Percentiles rank a stretch among this genome's conserved stretches.
Conservation (phyloP, 2,329 filamentous ascomycete genomes). For the Thelonectria rubi region DNA sequence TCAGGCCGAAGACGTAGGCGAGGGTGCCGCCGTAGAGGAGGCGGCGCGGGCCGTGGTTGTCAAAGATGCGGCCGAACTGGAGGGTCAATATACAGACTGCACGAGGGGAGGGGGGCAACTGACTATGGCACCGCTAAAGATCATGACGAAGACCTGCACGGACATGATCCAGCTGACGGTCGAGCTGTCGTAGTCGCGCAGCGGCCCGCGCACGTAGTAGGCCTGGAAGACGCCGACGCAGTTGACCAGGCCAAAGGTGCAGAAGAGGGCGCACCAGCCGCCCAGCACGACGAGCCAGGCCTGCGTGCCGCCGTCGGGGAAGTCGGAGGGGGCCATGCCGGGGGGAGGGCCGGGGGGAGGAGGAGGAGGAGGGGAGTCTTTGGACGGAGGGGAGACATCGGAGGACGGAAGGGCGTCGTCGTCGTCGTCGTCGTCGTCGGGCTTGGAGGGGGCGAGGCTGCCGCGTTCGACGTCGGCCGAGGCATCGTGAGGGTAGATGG, state of each 20-base stretch:
- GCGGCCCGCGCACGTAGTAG: slow-evolving; percentile 62
- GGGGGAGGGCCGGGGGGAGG: slow-evolving; percentile 38
- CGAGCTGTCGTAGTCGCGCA: slow-evolving; percentile 58
- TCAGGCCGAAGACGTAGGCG: slow-evolving; percentile 68
- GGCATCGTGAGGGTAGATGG: slow-evolving; percentile 38
- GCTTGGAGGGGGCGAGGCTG: slow-evolving; percentile 12
- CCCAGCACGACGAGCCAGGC: slow-evolving; percentile 67
- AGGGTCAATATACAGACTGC: too few relatives aligned
- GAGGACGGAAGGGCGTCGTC: too few relatives aligned
- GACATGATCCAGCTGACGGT: slow-evolving; percentile 69
- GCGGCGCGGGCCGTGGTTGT: slow-evolving; percentile 69
- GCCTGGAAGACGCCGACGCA: slow-evolving; percentile 65
- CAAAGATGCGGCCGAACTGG: slow-evolving; percentile 67
- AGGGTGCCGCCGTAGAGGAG: slow-evolving; percentile 64
- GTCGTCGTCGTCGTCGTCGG: too few relatives aligned
- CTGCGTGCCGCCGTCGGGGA: slow-evolving; percentile 66
- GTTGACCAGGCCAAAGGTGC: slow-evolving; percentile 56
- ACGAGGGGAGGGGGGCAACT: slow-evolving; percentile 29
- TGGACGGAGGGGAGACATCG: too few relatives aligned
- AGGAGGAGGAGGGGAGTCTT: background rate
- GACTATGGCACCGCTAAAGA: slow-evolving; percentile 60
- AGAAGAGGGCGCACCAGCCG: slow-evolving; percentile 55
- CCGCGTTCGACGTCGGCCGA: slow-evolving; percentile 42
- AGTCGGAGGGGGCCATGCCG: slow-evolving; percentile 57
- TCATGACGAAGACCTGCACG: slow-evolving; percentile 58